Base-by-base conservation (phyloP, 108 stramenopile species). In the Conticribra guillardii region DNA sequence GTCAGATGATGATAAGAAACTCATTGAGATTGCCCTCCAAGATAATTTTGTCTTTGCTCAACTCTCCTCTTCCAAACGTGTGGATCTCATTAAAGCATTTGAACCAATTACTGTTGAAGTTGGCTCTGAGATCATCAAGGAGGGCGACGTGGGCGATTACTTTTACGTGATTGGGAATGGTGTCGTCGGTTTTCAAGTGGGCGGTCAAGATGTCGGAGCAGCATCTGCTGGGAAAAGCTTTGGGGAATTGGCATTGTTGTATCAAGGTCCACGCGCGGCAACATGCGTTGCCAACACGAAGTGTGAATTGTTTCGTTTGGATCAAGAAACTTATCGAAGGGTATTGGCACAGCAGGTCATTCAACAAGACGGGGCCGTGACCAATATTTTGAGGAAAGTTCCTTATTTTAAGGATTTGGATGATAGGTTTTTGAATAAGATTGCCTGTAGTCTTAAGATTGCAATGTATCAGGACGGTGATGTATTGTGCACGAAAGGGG, bases 241-340 rank as follows among this genome's bases (percentile, higher is more conserved):
- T 81, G 98, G 98, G 27, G 98, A 99, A 71, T 74, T 98, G 19
- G 93, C 97, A 3, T 71, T 97, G 22, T 64, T 97, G 67, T 99
- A 99, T 73, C 91, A 97, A 72, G 87, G 82, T 24, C 96, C 97
- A 0, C 85, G 98, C 19, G 96, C 97, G 24, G 98, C 96, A 8
- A 94, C 95, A 8, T 89, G 88, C 65, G 55, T 83, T 27, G 89
- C 92, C 32, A 67, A 90, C 82, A 56, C 67, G 16, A 62, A 75
- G 32, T 67, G 65, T 28, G 49, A 47, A 28, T 30, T 93, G 11
- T 93, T 86, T 79, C 83, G 87, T 31, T 83, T 96, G 58, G 92
- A 92, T 62, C 92, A 92, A 56, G 68, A 73, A 19, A 88, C 91
- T 54, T 96, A 94, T 69, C 76, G 88, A 41, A 79, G 83, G 60